Base-by-base conservation (phyloP, 2,329 filamentous ascomycete genomes). In the Trichoderma semiorbis region DNA sequence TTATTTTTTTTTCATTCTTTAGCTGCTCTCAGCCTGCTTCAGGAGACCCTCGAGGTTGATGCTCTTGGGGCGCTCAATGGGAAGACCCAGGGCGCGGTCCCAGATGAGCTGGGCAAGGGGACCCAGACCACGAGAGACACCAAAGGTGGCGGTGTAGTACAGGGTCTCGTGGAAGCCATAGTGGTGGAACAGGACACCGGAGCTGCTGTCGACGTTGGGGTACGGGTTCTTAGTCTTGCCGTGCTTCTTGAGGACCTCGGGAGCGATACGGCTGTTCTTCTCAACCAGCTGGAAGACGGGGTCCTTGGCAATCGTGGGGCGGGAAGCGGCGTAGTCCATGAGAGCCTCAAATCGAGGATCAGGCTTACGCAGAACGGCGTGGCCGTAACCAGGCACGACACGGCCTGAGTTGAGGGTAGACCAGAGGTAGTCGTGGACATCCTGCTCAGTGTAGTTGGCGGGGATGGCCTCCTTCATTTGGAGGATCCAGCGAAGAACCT, bases 161-260 rank as follows among this genome's bases (percentile, higher is more conserved):
- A 98, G 87, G 0, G 95, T 97, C 85, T 98, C 94, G 81, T 93
- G 92, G 90, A 99, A 97, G 72, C 95, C 96, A 81, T 97, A 99
- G 86, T 98, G 94, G 84, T 98, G 92, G 90, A 99, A 98, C 63
- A 99, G 88, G 7, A 98, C 95, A 75, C 96, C 96, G 0, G 94
- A 97, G 74, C 90, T 92, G 62, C 92, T 94, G 83, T 99, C 96
- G 74, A 99, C 96, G 81, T 99, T 99, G 75, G 96, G 96, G 84
- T 95, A 97, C 2, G 96, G 94, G 85, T 97, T 97, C 88, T 97
- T 97, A 76, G 94, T 97, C 91, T 98, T 98, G 82, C 96, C 96
- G 80, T 99, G 96, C 85, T 98, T 91, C 78, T 90, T 96, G 77
- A 99, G 87, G 24, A 99, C 96, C 67, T 90, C 89, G 18, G 96